These are phyloP conservation scores for Penicillium bialowiezense DNA, from an alignment of 495 filamentous ascomycete species.

Conservation along the genomic window DNA sequence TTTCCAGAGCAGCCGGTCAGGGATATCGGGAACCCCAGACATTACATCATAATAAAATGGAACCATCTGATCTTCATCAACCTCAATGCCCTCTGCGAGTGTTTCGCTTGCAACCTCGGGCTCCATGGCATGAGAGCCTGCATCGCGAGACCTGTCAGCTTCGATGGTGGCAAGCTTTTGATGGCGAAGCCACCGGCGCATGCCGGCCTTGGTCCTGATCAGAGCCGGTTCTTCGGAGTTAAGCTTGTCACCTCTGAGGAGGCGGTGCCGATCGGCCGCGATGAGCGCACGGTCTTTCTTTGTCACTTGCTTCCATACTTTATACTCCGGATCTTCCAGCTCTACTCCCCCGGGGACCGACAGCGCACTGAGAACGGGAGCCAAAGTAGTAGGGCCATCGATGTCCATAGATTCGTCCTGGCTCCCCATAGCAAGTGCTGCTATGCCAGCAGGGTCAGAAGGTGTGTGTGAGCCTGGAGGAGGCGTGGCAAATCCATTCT, in stretches of 20 bases:
- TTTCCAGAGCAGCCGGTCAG: conserved; percentile 72
- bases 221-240: conserved; percentile 86
- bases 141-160: conserved; percentile 49
- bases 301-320: conserved; percentile 97
- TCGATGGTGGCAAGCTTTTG: conserved; percentile 60
- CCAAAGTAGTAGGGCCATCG: conserved; percentile 59
- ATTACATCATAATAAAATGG: conserved; percentile 94
- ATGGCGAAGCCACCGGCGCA: conserved; percentile 76
- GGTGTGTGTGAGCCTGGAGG: conserved; percentile 76
- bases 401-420: conserved; percentile 81
- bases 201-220: conserved; percentile 70
- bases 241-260: conserved; percentile 80
- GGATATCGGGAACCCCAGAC: conserved; percentile 80
- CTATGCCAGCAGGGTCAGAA: conserved; percentile 65
- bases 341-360: conserved; percentile 46
- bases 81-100: conserved; percentile 88
- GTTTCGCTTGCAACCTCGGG: conserved; percentile 58
- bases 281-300: conserved; percentile 92
- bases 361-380: conserved; percentile 56
- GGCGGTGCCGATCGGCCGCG: conserved; percentile 70
- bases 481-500: conserved; percentile 81
- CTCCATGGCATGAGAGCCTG: conserved; percentile 46
- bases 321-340: conserved; percentile 84
- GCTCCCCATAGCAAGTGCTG: conserved; percentile 52
- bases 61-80: conserved; percentile 71